Evolutionary conservation across 495 filamentous ascomycete genomes (phyloP), one percentile per base, ranked within the genome.

Genomic region (Apiosordaria backusii): DNA sequence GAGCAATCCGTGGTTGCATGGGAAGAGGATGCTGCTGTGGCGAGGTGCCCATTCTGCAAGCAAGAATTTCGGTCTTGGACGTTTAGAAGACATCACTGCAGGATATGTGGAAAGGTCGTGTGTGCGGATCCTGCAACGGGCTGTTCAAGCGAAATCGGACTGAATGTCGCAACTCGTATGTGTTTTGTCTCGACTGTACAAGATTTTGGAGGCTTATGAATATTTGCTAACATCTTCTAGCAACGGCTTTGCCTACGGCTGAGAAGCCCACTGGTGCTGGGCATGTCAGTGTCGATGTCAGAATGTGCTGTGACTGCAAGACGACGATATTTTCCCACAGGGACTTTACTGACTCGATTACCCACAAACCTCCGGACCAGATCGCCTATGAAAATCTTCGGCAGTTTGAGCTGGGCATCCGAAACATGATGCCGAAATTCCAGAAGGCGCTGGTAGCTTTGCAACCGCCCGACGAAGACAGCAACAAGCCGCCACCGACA

Each of bases 1-100:
- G 95, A 99, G 77, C 96, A 99, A 71, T 91, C 89, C 0, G 85
- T 99, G 18, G 92, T 98, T 19, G 89, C 88, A 16, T 99, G 95
- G 95, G 90, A 99, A 74, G 95, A 98, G 58, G 96, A 98, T 78
- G 83, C 89, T 0, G 85, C 79, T 55, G 93, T 99, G 22, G 61
- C 82, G 4, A 87, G 86, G 57, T 99, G 95, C 68, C 96, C 95
- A 3, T 95, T 96, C 70, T 99, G 95, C 71, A 89, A 93, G 70
- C 95, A 98, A 71, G 92, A 96, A 62, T 99, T 99, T 76, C 86
- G 91, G 1, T 87, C 85, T 25, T 97, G 96, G 81, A 87, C 91
- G 1, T 93, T 96, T 69, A 85, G 95, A 72, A 84, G 95, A 64
- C 96, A 98, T 74, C 95, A 99, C 74, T 99, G 95, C 75, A 86